Conservation (phyloP, 495 filamentous ascomycete genomes). For the Opeltia flavorubescens region DNA sequence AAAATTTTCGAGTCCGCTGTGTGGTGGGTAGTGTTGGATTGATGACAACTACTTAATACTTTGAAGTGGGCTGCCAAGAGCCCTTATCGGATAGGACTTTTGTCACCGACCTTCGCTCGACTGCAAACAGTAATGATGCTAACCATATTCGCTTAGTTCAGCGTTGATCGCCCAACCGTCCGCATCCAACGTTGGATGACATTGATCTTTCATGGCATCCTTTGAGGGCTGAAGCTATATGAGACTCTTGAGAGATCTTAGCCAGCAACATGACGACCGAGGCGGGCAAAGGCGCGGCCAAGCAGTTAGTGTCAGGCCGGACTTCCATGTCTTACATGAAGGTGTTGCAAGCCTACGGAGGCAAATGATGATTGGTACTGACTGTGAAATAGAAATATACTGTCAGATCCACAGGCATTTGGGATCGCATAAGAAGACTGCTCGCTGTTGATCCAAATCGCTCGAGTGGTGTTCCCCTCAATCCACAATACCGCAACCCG, state of each 20-base stretch:
- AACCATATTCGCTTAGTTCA: too few relatives aligned
- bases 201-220: too few relatives aligned
- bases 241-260: not conserved
- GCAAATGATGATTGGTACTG: not conserved
- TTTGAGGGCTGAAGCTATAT: too few relatives aligned
- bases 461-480: conserved; percentile 81
- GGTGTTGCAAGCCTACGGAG: not conserved
- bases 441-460: conserved; percentile 79
- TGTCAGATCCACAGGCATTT: conserved; percentile 81
- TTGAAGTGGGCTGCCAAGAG: too few relatives aligned
- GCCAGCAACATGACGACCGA: conserved; percentile 13
- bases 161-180: too few relatives aligned
- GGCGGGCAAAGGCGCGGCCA: conserved; percentile 13
- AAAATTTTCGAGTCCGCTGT: too few relatives aligned
- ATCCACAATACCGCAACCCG: conserved; percentile 83
- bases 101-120: too few relatives aligned
- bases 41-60: too few relatives aligned
- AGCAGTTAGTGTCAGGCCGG: conserved; percentile 11
- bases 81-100: too few relatives aligned
- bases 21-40: too few relatives aligned
- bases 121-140: too few relatives aligned
- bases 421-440: conserved; percentile 65
- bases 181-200: too few relatives aligned
- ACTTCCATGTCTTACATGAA: conserved; percentile 13
- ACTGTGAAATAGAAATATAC: conserved; percentile 69